phyloP scores from a whole-genome alignment of 116 monocot genomes.

The Thalassia testudinum region DNA sequence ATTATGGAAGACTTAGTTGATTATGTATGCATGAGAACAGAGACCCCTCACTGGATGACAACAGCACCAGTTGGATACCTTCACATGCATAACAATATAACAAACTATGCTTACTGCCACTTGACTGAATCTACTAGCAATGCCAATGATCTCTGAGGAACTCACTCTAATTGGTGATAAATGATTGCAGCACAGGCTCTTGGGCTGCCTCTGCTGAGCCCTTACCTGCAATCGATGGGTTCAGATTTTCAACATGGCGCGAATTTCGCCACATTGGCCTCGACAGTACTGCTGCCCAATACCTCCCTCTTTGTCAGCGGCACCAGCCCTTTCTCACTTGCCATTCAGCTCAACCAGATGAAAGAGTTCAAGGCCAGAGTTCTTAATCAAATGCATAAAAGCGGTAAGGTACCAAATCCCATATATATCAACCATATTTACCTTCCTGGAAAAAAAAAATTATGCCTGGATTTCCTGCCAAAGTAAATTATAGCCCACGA shows the following conservation, averaged over 20 bases:
- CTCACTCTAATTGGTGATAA: too few relatives aligned
- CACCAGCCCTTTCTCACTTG: slow-evolving; percentile 66
- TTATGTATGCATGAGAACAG: too few relatives aligned
- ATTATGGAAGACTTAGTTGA: too few relatives aligned
- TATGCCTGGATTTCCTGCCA: not conserved
- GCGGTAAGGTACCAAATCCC: not conserved
- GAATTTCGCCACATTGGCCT: slow-evolving; percentile 80
- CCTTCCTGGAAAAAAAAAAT: not conserved
- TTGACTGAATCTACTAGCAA: too few relatives aligned
- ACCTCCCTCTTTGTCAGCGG: slow-evolving; percentile 62
- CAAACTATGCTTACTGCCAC: too few relatives aligned
- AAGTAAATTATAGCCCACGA: too few relatives aligned
- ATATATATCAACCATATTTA: not conserved
- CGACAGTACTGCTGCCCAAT: slow-evolving; percentile 69
- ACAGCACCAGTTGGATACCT: too few relatives aligned
- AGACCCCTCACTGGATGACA: too few relatives aligned
- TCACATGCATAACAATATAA: too few relatives aligned
- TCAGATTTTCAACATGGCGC: slow-evolving; percentile 65
- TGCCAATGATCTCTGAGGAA: too few relatives aligned
- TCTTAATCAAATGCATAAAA: not conserved
- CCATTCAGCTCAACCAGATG: slow-evolving; percentile 76
- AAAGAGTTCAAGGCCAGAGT: slow-evolving; percentile 32
- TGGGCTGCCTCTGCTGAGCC: slow-evolving; percentile 78
- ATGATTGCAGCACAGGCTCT: slow-evolving; percentile 44
- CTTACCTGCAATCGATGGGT: slow-evolving; percentile 65